phyloP scores from a whole-genome alignment of 176 grass and related monocot species.

The Aegilops bicornis region DNA sequence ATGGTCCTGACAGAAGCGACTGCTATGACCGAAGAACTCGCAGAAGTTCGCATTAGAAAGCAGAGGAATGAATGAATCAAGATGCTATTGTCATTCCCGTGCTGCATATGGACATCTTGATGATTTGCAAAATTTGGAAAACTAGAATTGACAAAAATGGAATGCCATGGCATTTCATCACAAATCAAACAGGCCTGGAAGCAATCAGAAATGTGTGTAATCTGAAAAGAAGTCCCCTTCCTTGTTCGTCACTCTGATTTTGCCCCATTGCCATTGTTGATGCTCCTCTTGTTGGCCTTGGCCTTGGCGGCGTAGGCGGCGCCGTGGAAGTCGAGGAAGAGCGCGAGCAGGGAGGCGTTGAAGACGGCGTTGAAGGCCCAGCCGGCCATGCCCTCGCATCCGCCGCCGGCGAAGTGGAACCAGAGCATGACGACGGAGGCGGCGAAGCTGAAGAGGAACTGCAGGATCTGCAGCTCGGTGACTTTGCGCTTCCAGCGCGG shows the following conservation, averaged over 20 bases:
- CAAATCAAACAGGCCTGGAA: not conserved
- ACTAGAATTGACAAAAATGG: not conserved
- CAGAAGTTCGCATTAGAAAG: too few species aligned
- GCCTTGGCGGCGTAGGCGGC: constrained; percentile 48
- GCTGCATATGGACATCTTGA: too few species aligned
- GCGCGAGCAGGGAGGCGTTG: constrained; percentile 75
- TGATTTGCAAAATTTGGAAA: not conserved
- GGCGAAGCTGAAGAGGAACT: constrained; percentile 91
- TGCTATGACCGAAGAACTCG: too few species aligned
- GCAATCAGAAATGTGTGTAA: too few species aligned
- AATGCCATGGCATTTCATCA: not conserved
- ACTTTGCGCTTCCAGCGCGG: constrained; percentile 73
- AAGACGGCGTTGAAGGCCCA: constrained; percentile 94
- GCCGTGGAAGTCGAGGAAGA: constrained; percentile 85
- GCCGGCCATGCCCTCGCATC: constrained; percentile 74
- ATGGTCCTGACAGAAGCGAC: too few species aligned
- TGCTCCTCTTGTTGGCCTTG: constrained; percentile 18
- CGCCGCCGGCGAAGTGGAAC: constrained; percentile 62
- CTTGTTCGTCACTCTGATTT: constrained; percentile 17
- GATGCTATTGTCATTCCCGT: too few species aligned
- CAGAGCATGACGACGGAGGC: constrained; percentile 67
- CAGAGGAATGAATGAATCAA: too few species aligned
- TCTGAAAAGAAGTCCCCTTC: not conserved
- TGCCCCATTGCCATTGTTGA: not conserved
- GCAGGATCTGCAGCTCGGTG: constrained; percentile 82